phyloP scores from a whole-genome alignment of 2,329 filamentous ascomycete species.

The Paramyrothecium sp. region DNA sequence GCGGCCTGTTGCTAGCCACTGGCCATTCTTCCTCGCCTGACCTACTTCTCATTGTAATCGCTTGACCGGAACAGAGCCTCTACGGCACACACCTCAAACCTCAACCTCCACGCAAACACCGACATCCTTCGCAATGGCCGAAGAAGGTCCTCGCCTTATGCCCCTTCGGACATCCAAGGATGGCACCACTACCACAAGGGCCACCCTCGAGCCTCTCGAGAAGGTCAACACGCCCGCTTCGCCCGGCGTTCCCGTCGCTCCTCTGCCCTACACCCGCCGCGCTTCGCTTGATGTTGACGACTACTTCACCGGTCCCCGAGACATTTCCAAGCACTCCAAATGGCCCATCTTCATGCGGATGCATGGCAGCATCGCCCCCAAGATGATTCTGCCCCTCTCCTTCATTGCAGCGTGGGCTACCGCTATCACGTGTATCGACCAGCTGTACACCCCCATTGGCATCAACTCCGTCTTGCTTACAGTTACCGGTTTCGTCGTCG shows the following conservation, averaged over 20 bases:
- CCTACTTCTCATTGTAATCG: neutral
- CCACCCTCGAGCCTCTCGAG: conserved; percentile 17
- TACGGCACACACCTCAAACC: neutral
- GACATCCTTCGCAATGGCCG: neutral
- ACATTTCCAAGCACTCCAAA: conserved; percentile 72
- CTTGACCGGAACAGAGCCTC: neutral
- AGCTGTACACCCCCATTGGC: conserved; percentile 35
- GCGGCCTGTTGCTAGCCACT: neutral
- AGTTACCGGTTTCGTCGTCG: conserved; percentile 78
- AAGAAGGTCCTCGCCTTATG: neutral
- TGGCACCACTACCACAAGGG: neutral
- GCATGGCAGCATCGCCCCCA: conserved; percentile 72
- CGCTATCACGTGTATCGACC: conserved; percentile 56
- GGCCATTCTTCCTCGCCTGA: neutral
- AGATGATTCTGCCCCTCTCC: conserved; percentile 68
- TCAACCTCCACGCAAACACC: neutral
- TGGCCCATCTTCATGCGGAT: conserved; percentile 74
- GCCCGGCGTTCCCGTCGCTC: conserved; percentile 22
- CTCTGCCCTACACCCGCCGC: conserved; percentile 28
- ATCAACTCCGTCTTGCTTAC: conserved; percentile 57
- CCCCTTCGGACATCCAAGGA: neutral
- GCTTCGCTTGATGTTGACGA: conserved; percentile 52
- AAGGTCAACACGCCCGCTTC: conserved; percentile 27
- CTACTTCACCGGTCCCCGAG: conserved; percentile 65
- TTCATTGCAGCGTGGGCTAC: conserved; percentile 66